A percentile compares a stretch with the other conserved stretches of the same genome.
Conservation (phyloP, 345 rosid species). For the Isatis tinctoria region DNA sequence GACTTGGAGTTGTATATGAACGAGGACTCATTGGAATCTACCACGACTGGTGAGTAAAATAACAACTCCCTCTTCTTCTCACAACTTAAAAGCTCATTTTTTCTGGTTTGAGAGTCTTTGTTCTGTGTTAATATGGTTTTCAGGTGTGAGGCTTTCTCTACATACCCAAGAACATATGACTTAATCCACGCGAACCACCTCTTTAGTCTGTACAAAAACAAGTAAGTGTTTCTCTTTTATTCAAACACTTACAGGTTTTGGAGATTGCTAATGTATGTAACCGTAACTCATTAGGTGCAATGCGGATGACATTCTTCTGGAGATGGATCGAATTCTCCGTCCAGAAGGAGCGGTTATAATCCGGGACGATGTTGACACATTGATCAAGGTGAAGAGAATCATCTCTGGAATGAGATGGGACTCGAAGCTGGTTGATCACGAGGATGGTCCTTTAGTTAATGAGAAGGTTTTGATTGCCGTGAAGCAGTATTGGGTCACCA, state of each 20-base stretch:
- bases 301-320: conserved; percentile 80
- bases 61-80: neutral
- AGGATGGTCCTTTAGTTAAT: conserved; percentile 93
- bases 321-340: conserved; percentile 95
- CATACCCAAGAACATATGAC: conserved; percentile 99
- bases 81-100: neutral
- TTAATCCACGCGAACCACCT: conserved; percentile 81
- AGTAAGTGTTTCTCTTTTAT: conserved; percentile 44
- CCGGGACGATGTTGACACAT: conserved; percentile 82
- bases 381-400: conserved; percentile 75
- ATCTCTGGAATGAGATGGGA: conserved; percentile 94
- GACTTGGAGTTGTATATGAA: conserved; percentile 77
- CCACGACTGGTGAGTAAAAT: conserved; percentile 72
- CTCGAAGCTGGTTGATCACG: conserved; percentile 92
- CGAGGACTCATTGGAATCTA: conserved; percentile 96
- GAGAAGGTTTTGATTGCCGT: conserved; percentile 91
- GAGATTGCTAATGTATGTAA: neutral
- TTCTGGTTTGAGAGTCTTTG: neutral
- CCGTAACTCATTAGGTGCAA: conserved; percentile 52
- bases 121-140: conserved; percentile 17
- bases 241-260: neutral
- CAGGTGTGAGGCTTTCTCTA: conserved; percentile 99
- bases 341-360: conserved; percentile 96
- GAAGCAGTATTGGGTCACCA: conserved; percentile 94
- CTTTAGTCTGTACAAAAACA: conserved; percentile 83